Evolutionary conservation across 2,329 filamentous ascomycete species (phyloP), one percentile per base, ranked within the genome.

Genomic region (Taxawa tesnikishii): DNA sequence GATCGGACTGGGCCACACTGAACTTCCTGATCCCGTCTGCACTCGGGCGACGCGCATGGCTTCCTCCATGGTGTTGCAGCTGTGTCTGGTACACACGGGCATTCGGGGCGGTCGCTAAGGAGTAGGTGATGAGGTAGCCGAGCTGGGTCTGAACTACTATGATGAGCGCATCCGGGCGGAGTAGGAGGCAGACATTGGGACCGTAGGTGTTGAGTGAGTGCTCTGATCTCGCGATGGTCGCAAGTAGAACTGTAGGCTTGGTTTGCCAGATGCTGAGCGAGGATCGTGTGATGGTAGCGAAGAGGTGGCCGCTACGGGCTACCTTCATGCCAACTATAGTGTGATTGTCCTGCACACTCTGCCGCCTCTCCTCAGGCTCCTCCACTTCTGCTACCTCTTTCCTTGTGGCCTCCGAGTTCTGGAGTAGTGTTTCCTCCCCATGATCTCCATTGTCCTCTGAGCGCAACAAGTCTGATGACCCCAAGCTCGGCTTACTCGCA

Each of bases 181-280:
- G 72, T 8, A 94, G 68, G 26, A 98, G 70, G 44, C 83, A 76
- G 33, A 81, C 72, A 54, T 94, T 96, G 23, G 75, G 69, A 24
- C 90, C 90, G 51, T 96, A 96, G 2, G 77, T 79, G 38, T 73
- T 67, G 28, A 96, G 59, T 0, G 90, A 98, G 21, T 75, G 68
- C 31, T 72, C 62, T 29, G 90, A 96, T 42, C 90, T 81, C 38
- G 85, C 70, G 29, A 94, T 77, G 15, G 85, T 74, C 38, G 85
- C 85, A 32, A 96, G 71, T 17, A 94, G 75, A 15, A 87, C 85
- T 33, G 84, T 87, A 29, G 90, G 90, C 81, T 94, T 55, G 34
- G 83, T 88, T 61, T 98, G 90, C 90, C 90, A 98, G 43, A 98
- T 70, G n/a, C 82, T 84, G 54, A 98, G 74, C 9, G 82, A 81